phyloP scores from a whole-genome alignment of 805 yeast genomes.

The Torulaspora franciscae region DNA sequence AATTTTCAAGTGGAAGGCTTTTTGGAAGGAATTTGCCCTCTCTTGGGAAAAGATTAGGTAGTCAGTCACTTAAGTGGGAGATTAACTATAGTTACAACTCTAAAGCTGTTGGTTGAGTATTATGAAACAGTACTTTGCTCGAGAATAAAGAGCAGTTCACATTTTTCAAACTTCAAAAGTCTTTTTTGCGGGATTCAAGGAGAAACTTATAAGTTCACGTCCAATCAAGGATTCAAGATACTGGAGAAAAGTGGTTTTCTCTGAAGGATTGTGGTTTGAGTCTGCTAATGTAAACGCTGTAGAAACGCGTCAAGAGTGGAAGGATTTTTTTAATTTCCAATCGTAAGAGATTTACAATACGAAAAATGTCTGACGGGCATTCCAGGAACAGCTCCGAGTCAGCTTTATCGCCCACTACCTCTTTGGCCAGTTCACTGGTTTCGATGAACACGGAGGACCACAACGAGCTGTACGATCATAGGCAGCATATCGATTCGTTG shows the following conservation, averaged over 20 bases:
- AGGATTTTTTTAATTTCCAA: background rate
- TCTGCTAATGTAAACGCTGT: constrained; percentile 3
- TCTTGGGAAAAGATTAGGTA: background rate
- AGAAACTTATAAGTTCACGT: background rate
- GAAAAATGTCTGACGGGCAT: constrained; percentile 11
- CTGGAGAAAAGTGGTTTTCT: background rate
- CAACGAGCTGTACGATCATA: constrained; percentile 43
- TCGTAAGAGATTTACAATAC: background rate
- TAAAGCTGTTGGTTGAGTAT: background rate
- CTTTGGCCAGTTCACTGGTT: constrained; percentile 29
- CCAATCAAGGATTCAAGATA: background rate
- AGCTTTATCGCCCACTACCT: constrained; percentile 23
- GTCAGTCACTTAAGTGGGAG: background rate
- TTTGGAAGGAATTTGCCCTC: background rate
- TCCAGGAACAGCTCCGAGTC: constrained; percentile 11
- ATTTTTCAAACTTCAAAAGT: background rate
- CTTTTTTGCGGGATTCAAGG: background rate
- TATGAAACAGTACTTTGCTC: background rate
- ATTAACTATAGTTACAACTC: background rate
- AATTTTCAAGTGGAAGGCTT: background rate
- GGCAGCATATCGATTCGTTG: constrained; percentile 43
- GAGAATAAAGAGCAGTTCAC: background rate
- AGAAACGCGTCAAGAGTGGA: background rate
- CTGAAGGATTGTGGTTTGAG: background rate
- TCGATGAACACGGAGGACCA: constrained; percentile 40